These are phyloP conservation scores for Myriosclerotinia scirpicola DNA, from an alignment of 2,329 filamentous ascomycete genomes.

Conservation along the genomic window DNA sequence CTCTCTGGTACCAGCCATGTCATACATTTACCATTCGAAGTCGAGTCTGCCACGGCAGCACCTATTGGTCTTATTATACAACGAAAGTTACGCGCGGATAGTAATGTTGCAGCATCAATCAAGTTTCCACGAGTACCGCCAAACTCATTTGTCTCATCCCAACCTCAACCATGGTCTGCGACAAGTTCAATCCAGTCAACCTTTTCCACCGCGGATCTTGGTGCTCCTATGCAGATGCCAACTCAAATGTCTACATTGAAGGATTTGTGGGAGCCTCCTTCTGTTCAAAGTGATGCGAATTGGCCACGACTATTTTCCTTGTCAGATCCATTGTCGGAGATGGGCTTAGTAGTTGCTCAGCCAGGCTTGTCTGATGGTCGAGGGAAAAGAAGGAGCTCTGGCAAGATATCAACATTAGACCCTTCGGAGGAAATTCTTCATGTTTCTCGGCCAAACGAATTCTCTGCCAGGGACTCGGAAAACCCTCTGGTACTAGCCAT, in stretches of 20 bases:
- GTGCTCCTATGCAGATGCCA: slow-evolving; percentile 54
- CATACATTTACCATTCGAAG: slow-evolving; percentile 90
- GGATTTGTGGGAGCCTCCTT: slow-evolving; percentile 56
- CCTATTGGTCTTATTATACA: slow-evolving; percentile 84
- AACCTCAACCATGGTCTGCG: slow-evolving; percentile 55
- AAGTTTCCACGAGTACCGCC: slow-evolving; percentile 66
- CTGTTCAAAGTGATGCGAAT: slow-evolving; percentile 56
- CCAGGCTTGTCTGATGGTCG: slow-evolving; percentile 46
- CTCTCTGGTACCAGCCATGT: slow-evolving; percentile 84
- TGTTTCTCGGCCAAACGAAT: slow-evolving; percentile 65
- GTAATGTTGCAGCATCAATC: slow-evolving; percentile 52
- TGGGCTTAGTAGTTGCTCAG: slow-evolving; percentile 75
- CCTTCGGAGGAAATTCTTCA: slow-evolving; percentile 81
- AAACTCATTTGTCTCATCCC: slow-evolving; percentile 78
- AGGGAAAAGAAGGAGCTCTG: slow-evolving; percentile 44
- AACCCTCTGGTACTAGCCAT: slow-evolving; percentile 70
- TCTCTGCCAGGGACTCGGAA: slow-evolving; percentile 43
- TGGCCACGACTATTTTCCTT: slow-evolving; percentile 79
- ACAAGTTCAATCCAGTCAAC: slow-evolving; percentile 51
- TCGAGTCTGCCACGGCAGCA: slow-evolving; percentile 81
- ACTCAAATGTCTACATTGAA: slow-evolving; percentile 56
- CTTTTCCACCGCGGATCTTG: slow-evolving; percentile 59
- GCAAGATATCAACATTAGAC: slow-evolving; percentile 61
- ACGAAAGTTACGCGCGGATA: slow-evolving; percentile 63
- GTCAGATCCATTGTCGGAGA: slow-evolving; percentile 80